Percentiles rank a stretch among this genome's conserved stretches.
These are phyloP conservation scores for Pisolithus orientalis DNA, from an alignment of 768 basidiomycete genomes.

Conservation along the genomic window DNA sequence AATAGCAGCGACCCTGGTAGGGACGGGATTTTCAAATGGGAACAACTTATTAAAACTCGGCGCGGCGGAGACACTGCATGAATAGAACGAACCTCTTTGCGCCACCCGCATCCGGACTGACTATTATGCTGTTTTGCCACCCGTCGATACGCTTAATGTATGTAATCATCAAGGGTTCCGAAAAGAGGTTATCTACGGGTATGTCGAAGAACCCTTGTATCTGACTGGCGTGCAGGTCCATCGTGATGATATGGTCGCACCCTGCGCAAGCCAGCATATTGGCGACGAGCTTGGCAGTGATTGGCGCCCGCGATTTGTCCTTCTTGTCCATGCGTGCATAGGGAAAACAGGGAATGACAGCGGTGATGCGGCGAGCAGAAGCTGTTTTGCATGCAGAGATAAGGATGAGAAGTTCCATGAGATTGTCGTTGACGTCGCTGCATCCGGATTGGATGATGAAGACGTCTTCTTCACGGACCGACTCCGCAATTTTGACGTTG, in stretches of 20 bases:
- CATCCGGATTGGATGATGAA: slow-evolving; percentile 96
- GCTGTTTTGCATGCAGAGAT: slow-evolving; percentile 98
- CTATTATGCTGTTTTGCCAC: slow-evolving; percentile 88
- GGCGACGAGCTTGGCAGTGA: slow-evolving; percentile 96
- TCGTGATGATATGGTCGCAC: slow-evolving; percentile 98
- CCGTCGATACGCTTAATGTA: slow-evolving; percentile 87
- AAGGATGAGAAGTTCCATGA: slow-evolving; percentile 98
- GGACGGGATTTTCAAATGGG: neutral
- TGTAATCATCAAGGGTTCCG: slow-evolving; percentile 89
- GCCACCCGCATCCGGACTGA: slow-evolving; percentile 96
- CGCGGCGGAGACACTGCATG: neutral
- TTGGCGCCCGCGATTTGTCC: slow-evolving; percentile 92
- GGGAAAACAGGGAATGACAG: slow-evolving; percentile 96
- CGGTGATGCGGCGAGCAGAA: slow-evolving; percentile 91
- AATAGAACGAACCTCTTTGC: slow-evolving; percentile 81
- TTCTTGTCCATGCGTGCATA: slow-evolving; percentile 98
- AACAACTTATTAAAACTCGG: neutral
- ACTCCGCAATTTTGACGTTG: slow-evolving; percentile 91
- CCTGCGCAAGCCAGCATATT: slow-evolving; percentile 98
- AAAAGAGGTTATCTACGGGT: slow-evolving; percentile 95
- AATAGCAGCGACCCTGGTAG: slow-evolving; percentile 77
- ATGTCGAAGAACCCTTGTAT: slow-evolving; percentile 99
- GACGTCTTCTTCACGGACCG: slow-evolving; percentile 95
- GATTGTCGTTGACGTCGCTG: slow-evolving; percentile 87
- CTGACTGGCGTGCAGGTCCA: slow-evolving; percentile 96